Evolutionary conservation across 2,329 filamentous ascomycete species (phyloP), one percentile per base, ranked within the genome.

Genomic region (Sphaceloma murrayae): DNA sequence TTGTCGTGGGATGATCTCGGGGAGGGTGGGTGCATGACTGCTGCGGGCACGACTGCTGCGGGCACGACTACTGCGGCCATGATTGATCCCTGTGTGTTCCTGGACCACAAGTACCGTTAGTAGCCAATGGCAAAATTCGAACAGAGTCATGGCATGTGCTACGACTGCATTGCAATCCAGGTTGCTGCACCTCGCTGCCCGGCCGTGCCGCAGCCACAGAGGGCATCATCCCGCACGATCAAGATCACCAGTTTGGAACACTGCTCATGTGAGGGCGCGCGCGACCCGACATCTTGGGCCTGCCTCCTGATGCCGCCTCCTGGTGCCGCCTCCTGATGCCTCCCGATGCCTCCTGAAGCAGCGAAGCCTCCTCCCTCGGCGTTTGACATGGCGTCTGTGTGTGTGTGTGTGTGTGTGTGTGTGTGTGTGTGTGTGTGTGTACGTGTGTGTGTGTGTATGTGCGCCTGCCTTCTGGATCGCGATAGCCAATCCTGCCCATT

Each of bases 221-320:
- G 6, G 24, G 24, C 6, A 40, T 16, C 31, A 2, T 19, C 22
- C 19, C 14, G 22, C 24, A 26, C 36, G 36, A 40, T 40, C 36
- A 29, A 29, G 36, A 40, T 40, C 22, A 40, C 36, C 36, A 19
- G 26, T 40, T 17, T 13, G 24, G 24, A 40, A 22, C 19, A 19
- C 22, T 40, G 22, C 18, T 17, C 22, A 22, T 26, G 22, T 30
- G 24, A 7, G 24, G 7, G 11, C 27, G 36, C 22, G 24, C 36
- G 30, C n/a, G 36, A 40, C 36, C 36, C 36, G 36, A 40, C 36
- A 16, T 40, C 19, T 40, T 30, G 36, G 36, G n/a, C n/a, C n/a
- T n/a, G n/a, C n/a, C n/a, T n/a, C n/a, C n/a, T n/a, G n/a, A n/a
- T n/a, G n/a, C n/a, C n/a, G n/a, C n/a, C n/a, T n/a, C n/a, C n/a